These are phyloP conservation scores for Oryza australiensis DNA, from an alignment of 176 grass and related monocot species.

Conservation along the genomic window DNA sequence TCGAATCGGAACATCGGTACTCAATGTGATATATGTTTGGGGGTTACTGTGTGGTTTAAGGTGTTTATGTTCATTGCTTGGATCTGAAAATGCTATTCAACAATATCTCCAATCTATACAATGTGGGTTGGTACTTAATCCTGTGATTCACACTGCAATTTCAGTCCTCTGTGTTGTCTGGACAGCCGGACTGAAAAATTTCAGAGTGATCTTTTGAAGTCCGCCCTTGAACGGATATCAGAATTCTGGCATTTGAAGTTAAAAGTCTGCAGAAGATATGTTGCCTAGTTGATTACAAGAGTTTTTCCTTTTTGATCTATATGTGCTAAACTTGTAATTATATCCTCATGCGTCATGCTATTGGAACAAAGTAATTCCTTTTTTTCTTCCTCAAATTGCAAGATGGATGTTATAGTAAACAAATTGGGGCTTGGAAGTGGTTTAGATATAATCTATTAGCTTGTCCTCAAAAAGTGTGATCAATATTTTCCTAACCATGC, in stretches of 20 bases:
- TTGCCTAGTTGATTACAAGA: neutral
- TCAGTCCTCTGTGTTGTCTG: neutral
- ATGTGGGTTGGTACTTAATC: neutral
- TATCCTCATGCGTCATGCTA: neutral
- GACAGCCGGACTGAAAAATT: neutral
- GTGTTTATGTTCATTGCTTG: neutral
- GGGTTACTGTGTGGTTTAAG: neutral
- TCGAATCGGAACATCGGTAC: neutral
- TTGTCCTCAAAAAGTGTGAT: slow-evolving; percentile 14
- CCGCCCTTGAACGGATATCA: neutral
- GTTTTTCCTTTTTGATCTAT: neutral
- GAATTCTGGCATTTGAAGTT: neutral
- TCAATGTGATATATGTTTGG: neutral
- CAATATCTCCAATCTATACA: neutral
- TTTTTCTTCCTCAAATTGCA: no score
- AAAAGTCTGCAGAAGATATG: neutral
- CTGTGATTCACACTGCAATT: neutral
- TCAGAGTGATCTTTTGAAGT: neutral
- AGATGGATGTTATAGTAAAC: neutral
- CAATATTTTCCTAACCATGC: neutral
- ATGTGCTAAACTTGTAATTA: neutral
- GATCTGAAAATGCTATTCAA: neutral
- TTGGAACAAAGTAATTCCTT: neutral
- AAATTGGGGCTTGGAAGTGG: neutral
- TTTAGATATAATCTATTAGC: neutral